Conservation (phyloP, 2,329 filamentous ascomycete genomes). For the Beauveria sp. region DNA sequence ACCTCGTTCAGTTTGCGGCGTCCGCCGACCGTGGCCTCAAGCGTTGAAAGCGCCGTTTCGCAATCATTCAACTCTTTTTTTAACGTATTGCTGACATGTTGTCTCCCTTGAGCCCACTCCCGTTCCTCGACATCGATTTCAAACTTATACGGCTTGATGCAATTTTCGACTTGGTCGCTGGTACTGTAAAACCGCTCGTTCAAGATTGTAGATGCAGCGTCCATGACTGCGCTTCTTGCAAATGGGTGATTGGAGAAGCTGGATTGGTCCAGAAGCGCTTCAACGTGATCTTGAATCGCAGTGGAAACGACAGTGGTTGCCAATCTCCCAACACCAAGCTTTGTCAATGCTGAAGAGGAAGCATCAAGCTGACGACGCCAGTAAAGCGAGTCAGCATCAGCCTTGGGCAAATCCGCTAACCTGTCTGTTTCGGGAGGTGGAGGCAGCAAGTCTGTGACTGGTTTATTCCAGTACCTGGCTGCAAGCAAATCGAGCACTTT, state of each 20-base stretch:
- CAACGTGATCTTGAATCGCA: slow-evolving; percentile 78
- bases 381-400: slow-evolving; percentile 75
- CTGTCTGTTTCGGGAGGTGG: slow-evolving; percentile 61
- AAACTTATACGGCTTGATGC: slow-evolving; percentile 98
- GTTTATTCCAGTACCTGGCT: slow-evolving; percentile 95
- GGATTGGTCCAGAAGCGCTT: slow-evolving; percentile 68
- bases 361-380: slow-evolving; percentile 95
- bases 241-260: slow-evolving; percentile 88
- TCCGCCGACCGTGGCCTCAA: slow-evolving; percentile 74
- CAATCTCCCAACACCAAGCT: slow-evolving; percentile 84
- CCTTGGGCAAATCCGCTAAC: slow-evolving; percentile 72
- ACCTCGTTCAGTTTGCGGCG: slow-evolving; percentile 83
- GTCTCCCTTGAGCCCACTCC: slow-evolving; percentile 80
- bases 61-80: slow-evolving; percentile 82
- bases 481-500: slow-evolving; percentile 89
- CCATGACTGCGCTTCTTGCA: slow-evolving; percentile 83
- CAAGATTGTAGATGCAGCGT: slow-evolving; percentile 81
- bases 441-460: slow-evolving; percentile 71
- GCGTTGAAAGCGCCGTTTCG: slow-evolving; percentile 64
- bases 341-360: slow-evolving; percentile 82
- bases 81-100: slow-evolving; percentile 72
- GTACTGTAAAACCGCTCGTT: slow-evolving; percentile 96
- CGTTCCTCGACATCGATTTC: slow-evolving; percentile 89
- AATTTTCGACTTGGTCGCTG: slow-evolving; percentile 96
- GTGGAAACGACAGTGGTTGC: slow-evolving; percentile 87